Percentiles rank a stretch among this genome's conserved stretches.
phyloP scores from a whole-genome alignment of 805 yeast species.

The Maudiozyma saulgeensis region DNA sequence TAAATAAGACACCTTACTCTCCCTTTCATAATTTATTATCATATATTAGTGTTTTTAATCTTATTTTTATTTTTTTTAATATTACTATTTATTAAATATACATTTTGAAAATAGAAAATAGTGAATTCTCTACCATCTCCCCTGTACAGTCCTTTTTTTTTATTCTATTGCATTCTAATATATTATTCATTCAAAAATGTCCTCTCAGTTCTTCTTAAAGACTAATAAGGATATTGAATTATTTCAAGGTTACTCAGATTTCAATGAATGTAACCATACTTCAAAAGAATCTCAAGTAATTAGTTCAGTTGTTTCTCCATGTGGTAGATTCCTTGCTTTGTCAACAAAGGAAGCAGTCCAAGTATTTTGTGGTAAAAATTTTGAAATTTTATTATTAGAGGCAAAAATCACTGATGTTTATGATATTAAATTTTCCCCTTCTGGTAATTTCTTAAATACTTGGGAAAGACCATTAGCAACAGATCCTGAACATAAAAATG shows the following conservation, averaged over 20 bases:
- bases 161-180: too few species aligned
- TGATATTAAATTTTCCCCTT: slow-evolving; percentile 83
- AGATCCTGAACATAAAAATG: slow-evolving; percentile 68
- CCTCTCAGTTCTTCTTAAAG: slow-evolving; percentile 29
- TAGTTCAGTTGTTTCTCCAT: slow-evolving; percentile 26
- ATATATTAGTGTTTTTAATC: too few species aligned
- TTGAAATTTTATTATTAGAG: slow-evolving; percentile 14
- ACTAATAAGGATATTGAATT: slow-evolving; percentile 28
- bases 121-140: too few species aligned
- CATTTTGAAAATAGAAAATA: too few species aligned
- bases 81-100: too few species aligned
- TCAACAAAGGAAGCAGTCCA: slow-evolving; percentile 22
- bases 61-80: too few species aligned
- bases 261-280: slow-evolving; percentile 18
- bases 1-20: too few species aligned
- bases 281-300: slow-evolving; percentile 13
- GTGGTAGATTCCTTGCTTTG: slow-evolving; percentile 29
- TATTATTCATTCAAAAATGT: slow-evolving; percentile 12
- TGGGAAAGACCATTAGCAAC: slow-evolving; percentile 83
- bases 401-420: slow-evolving; percentile 50
- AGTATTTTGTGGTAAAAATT: slow-evolving; percentile 22
- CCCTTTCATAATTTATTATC: too few species aligned
- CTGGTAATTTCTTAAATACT: slow-evolving; percentile 69
- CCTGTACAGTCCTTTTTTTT: too few species aligned
- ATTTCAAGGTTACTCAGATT: slow-evolving; percentile 28